Percentiles rank a stretch among this genome's conserved stretches.
Evolutionary conservation across 768 basidiomycete genomes (phyloP).

Genomic region (Hericium alpestre): DNA sequence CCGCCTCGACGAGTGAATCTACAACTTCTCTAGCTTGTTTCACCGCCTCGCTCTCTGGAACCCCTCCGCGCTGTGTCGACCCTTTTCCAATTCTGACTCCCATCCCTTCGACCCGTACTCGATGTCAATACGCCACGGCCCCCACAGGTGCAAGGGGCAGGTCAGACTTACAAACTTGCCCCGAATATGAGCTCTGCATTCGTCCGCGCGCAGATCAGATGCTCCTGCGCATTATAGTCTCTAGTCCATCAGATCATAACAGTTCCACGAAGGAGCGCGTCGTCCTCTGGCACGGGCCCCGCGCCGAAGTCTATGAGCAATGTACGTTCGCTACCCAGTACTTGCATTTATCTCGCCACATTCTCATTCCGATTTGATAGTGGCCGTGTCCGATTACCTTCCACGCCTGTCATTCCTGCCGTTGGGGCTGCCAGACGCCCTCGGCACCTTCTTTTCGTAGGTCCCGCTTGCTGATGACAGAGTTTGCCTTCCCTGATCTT

Average conservation of each 20-base stretch:
- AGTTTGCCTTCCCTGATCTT: not conserved
- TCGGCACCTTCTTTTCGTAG: slow-evolving; percentile 42
- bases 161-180: too few relatives aligned
- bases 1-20: slow-evolving; percentile 8
- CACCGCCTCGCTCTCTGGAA: slow-evolving; percentile 5
- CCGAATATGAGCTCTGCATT: slow-evolving; percentile 30
- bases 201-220: slow-evolving; percentile 37
- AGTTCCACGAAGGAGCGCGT: slow-evolving; percentile 16
- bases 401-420: slow-evolving; percentile 32
- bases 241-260: slow-evolving; percentile 2
- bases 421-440: slow-evolving; percentile 27
- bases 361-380: slow-evolving; percentile 35
- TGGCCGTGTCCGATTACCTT: slow-evolving; percentile 31
- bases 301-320: slow-evolving; percentile 53
- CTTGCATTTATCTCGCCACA: not conserved
- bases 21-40: slow-evolving; percentile 34
- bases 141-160: too few relatives aligned
- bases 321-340: slow-evolving; percentile 27
- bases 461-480: slow-evolving; percentile 17
- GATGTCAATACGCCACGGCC: too few relatives aligned
- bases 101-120: slow-evolving; percentile 19
- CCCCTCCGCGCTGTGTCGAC: slow-evolving; percentile 41
- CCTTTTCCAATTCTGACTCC: slow-evolving; percentile 37
- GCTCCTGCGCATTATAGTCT: slow-evolving; percentile 47
- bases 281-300: slow-evolving; percentile 68